phyloP scores from a whole-genome alignment of 106 monocot species.

The Triglochin maritima region DNA sequence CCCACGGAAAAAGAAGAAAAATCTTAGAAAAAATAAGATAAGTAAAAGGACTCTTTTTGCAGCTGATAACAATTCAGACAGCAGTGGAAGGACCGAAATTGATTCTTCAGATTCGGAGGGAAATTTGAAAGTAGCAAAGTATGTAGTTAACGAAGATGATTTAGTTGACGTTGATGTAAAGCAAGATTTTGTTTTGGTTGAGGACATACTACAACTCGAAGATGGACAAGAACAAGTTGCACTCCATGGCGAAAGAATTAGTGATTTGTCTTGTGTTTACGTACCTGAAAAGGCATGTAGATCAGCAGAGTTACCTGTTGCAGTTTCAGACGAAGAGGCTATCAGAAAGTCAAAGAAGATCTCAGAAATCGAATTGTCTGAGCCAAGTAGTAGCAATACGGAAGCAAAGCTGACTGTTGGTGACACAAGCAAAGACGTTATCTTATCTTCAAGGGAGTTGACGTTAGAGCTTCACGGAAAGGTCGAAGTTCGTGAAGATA shows the following conservation, averaged over 20 bases:
- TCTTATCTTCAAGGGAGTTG: not conserved
- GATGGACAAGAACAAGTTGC: too few species aligned
- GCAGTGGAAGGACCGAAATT: not conserved
- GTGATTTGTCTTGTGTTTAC: too few species aligned
- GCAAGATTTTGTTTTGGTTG: too few species aligned
- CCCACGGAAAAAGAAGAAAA: not conserved
- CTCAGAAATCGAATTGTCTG: constrained; percentile 40
- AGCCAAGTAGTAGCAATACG: constrained; percentile 10
- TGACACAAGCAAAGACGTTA: not conserved
- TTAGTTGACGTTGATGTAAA: too few species aligned
- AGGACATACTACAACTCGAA: too few species aligned
- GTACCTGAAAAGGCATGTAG: not conserved
- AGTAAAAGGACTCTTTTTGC: not conserved
- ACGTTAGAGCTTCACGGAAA: not conserved
- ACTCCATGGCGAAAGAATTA: not conserved
- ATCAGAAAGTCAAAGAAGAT: constrained; percentile 55
- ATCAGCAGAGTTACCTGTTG: constrained; percentile 10
- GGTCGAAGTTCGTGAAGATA: constrained; percentile 3
- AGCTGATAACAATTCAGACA: too few species aligned
- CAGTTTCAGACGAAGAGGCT: constrained; percentile 25
- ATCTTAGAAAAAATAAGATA: not conserved
- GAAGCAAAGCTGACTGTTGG: constrained; percentile 5
- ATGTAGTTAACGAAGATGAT: not conserved
- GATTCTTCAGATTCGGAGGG: too few species aligned
- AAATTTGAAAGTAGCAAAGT: not conserved